Evolutionary conservation across 2,329 filamentous ascomycete species (phyloP), one percentile per base, ranked within the genome.

Genomic region (Grosmannia penicillata): DNA sequence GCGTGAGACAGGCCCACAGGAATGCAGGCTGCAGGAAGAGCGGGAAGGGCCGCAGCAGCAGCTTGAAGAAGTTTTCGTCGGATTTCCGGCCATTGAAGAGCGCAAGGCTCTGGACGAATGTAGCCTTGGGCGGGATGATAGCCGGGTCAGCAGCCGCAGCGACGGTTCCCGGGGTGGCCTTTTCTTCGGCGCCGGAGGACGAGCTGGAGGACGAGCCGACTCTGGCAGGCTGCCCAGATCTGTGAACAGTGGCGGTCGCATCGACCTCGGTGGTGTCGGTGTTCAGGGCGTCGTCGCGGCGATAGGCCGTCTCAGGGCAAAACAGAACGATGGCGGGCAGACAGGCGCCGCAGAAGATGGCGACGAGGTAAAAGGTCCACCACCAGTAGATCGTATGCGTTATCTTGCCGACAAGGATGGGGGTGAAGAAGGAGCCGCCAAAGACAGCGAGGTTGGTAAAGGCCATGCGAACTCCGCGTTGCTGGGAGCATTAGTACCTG

Each of bases 361-460:
- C 75, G 13, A 93, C 75, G 30, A 95, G 71, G 56, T 87, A 85
- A 53, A 95, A 95, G 0, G 78, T 80, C 86, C 85, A 94, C 53
- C 72, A 62, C 79, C 85, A 93, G n/a, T 77, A 75, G 36, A 93
- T 66, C 1, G 66, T 64, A 34, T 72, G 60, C 4, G 85, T 85
- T 49, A 94, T 87, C 58, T 85, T 86, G 26, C 87, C 87, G 2
- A 87, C 86, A 19, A 94, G 61, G n/a, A 95, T 84, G 0, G 89
- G 89, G 0, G 89, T 94, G 50, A 72, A 65, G 50, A 75, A 72
- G 39, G 66, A 61, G 32, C 69, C 66, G 43, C 67, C 59, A 59
- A 78, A 68, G 48, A 77, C 58, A 41, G 71, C 56, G 51, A 77
- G 48, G 55, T 75, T 70, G 38, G 72, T 65, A 39, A 93, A 66